Percentiles rank a stretch among this genome's conserved stretches.
Conservation (phyloP, 2,329 filamentous ascomycete genomes). For the Colletotrichum lini region DNA sequence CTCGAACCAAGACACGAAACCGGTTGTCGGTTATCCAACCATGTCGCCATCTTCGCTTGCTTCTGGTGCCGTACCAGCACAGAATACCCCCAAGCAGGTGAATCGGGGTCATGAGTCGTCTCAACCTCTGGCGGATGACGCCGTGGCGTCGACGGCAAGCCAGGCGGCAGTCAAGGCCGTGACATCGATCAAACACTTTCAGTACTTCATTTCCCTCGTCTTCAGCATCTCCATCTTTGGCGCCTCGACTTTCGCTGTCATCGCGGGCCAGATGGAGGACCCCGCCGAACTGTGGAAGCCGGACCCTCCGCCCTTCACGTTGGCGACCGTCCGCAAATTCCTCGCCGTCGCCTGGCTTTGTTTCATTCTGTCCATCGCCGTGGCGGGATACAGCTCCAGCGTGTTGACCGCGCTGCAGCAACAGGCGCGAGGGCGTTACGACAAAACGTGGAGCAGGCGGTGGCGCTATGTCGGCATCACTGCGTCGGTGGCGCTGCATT, state of each 20-base stretch:
- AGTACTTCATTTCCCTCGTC: not conserved
- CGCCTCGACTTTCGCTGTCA: not conserved
- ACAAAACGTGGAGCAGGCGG: not conserved
- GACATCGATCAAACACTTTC: not conserved
- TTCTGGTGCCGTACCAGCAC: too few relatives aligned
- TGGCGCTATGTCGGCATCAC: not conserved
- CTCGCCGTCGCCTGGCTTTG: constrained; percentile 13
- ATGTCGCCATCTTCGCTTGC: too few relatives aligned
- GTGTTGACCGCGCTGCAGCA: not conserved
- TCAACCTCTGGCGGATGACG: too few relatives aligned
- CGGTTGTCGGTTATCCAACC: too few relatives aligned
- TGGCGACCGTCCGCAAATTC: not conserved
- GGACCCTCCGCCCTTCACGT: not conserved
- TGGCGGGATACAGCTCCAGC: constrained; percentile 14
- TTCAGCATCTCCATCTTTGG: constrained; percentile 5
- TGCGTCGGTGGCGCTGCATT: not conserved
- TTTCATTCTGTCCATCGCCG: constrained; percentile 1
- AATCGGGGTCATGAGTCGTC: too few relatives aligned
- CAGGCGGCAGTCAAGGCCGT: too few relatives aligned
- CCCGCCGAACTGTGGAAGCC: constrained; percentile 3
- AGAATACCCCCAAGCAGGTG: too few relatives aligned
- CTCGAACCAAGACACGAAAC: too few relatives aligned
- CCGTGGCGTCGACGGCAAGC: too few relatives aligned
- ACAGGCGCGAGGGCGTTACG: too few relatives aligned
- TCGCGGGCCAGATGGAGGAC: constrained; percentile 4